These are phyloP conservation scores for Beauveria sp. DNA, from an alignment of 2,329 filamentous ascomycete genomes.

Conservation along the genomic window DNA sequence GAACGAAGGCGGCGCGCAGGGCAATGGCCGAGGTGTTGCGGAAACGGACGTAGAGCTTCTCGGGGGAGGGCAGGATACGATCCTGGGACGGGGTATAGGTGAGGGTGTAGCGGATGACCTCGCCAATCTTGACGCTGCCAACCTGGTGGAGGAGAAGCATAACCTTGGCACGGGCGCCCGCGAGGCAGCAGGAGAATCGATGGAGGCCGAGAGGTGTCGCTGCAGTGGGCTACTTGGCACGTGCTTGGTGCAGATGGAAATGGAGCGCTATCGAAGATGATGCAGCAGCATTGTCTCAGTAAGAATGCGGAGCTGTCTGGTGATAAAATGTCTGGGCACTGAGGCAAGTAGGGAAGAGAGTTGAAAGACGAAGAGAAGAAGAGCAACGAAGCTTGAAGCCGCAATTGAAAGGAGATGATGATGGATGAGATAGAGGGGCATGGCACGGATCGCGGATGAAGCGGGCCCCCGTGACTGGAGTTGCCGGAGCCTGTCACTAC, in stretches of 20 bases:
- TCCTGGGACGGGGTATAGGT: slow-evolving; percentile 88
- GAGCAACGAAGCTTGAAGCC: background rate
- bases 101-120: slow-evolving; percentile 84
- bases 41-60: slow-evolving; percentile 74
- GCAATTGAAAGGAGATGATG: background rate
- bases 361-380: background rate
- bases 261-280: slow-evolving; percentile 2
- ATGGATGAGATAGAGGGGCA: background rate
- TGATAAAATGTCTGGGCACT: background rate
- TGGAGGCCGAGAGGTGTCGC: background rate
- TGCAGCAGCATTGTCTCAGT: background rate
- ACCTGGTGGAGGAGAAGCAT: slow-evolving; percentile 92
- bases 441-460: slow-evolving; percentile 2
- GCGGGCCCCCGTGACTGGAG: slow-evolving; percentile 4
- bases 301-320: background rate
- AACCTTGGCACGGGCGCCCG: slow-evolving; percentile 7
- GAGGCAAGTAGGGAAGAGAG: background rate
- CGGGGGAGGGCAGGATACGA: slow-evolving; percentile 79
- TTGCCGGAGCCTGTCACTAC: background rate
- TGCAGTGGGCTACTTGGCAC: background rate
- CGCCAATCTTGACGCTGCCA: slow-evolving; percentile 87
- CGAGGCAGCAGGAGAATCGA: slow-evolving; percentile 1
- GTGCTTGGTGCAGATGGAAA: slow-evolving; percentile 5
- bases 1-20: slow-evolving; percentile 88
- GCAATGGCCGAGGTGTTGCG: slow-evolving; percentile 89